Base-by-base conservation (phyloP, 73 alveolate species). In the Breviolum minutum region DNA sequence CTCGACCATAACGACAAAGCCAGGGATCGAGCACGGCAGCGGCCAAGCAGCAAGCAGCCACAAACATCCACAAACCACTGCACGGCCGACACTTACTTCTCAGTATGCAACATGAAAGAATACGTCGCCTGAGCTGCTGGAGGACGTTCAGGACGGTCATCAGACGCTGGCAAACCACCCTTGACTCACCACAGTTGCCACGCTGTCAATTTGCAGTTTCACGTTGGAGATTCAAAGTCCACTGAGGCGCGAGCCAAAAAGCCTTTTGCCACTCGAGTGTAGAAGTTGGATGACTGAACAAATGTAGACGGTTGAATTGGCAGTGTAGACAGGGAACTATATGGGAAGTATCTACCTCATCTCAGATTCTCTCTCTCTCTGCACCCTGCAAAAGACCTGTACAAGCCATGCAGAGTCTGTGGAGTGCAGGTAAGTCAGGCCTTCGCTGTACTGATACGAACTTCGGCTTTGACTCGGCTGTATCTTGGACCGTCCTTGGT, bases 81-180 rank as follows among this genome's bases (percentile, higher is more conserved):
- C 24, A n/a, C n/a, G 9, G 8, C 22, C 63, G 29, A 2, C 63
- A 79, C 27, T n/a, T 26, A 10, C 11, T 62, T 7, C 10, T 2
- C 5, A 22, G 8, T 63, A 79, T 17, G 27, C 62, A 29, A 2
- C 87, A 40, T 13, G 24, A 9, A 13, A 30, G 61, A 29, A 27
- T n/a, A 9, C 64, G 27, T 14, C 19, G 19, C 98, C 98, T 92
- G 98, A 14, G 98, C 76, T n/a, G 98, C 98, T 13, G 98, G 91
- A 26, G 98, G 98, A 1, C 98, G 98, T 81, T 92, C 98, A 5
- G 98, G 98, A 12, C 98, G 98, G 14, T 92, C 98, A 16, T 92
- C 98, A 16, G 79, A 73, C 10, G 98, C 98, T 16, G 90, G 69
- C 73, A 92, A 63, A 9, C 98, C 98, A 73, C 89, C 98, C 98